These are phyloP conservation scores for Aspergillus cristatus DNA, from an alignment of 495 filamentous ascomycete species.

Conservation along the genomic window DNA sequence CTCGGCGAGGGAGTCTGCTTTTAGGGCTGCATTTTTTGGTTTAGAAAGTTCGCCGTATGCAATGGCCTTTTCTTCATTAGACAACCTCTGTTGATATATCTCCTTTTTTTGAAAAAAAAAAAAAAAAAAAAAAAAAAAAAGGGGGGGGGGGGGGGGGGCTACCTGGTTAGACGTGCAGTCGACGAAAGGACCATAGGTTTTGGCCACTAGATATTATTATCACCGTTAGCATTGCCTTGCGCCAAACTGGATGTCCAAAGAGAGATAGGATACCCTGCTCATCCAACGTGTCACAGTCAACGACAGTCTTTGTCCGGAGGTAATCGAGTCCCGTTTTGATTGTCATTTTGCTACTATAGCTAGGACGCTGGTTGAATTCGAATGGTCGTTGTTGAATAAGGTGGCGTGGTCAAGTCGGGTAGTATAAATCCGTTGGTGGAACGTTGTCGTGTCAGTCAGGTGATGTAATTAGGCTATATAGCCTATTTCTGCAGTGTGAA, in stretches of 20 bases:
- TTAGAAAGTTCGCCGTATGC: constrained; percentile 49
- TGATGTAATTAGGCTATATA: too few species aligned
- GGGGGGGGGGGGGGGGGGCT: background rate
- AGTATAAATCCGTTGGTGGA: too few species aligned
- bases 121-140: too few species aligned
- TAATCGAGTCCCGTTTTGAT: constrained; percentile 20
- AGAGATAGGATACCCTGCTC: constrained; percentile 25
- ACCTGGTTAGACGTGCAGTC: constrained; percentile 64
- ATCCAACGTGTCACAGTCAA: constrained; percentile 57
- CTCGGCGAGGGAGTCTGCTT: constrained; percentile 36
- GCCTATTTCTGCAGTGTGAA: too few species aligned
- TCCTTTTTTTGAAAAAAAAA: too few species aligned
- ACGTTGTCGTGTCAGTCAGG: too few species aligned
- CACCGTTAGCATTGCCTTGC: too few species aligned
- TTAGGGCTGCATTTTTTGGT: constrained; percentile 30
- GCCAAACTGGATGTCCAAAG: too few species aligned
- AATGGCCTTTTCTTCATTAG: constrained; percentile 41
- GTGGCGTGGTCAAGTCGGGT: too few species aligned
- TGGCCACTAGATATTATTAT: constrained; percentile 34
- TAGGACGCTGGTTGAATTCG: too few species aligned
- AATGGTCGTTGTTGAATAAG: too few species aligned
- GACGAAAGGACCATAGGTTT: constrained; percentile 47
- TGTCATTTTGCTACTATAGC: constrained; percentile 14
- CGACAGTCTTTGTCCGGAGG: constrained; percentile 38
- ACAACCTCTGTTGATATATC: background rate